These are phyloP conservation scores for Clavispora asparagi DNA, from an alignment of 805 yeast species.

Conservation along the genomic window DNA sequence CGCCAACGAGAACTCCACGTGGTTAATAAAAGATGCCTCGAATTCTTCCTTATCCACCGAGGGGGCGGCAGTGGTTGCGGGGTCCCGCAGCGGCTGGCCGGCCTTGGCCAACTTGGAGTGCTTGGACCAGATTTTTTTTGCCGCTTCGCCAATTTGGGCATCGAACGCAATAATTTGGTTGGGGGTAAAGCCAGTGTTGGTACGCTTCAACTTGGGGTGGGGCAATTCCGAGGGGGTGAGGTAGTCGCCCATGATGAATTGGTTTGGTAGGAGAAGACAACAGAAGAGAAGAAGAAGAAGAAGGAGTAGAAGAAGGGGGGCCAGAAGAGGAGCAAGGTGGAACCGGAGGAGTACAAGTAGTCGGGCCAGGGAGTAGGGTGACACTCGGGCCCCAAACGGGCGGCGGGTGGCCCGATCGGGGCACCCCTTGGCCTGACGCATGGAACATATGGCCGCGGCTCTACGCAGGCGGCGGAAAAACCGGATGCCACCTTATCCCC, in stretches of 20 bases:
- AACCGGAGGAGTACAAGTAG: neutral
- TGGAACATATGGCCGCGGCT: neutral
- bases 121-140: conserved; percentile 74
- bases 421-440: neutral
- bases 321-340: neutral
- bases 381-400: neutral
- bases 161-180: conserved; percentile 82
- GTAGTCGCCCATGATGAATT: conserved; percentile 27
- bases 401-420: neutral
- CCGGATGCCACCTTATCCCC: neutral
- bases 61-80: conserved; percentile 16
- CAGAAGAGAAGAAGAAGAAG: neutral
- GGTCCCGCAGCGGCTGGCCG: conserved; percentile 8
- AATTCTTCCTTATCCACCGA: conserved; percentile 47
- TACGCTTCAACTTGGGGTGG: conserved; percentile 53
- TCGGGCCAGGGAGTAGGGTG: neutral
- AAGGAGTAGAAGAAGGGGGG: neutral
- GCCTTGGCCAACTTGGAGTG: conserved; percentile 44
- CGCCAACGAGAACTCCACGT: conserved; percentile 90
- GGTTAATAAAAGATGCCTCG: conserved; percentile 66
- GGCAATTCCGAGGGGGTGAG: conserved; percentile 36
- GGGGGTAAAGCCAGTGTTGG: conserved; percentile 88
- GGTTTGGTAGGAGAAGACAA: neutral
- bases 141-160: conserved; percentile 70
- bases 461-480: neutral